Conservation (phyloP, 768 basidiomycete species). For the Macrolepiota albuminosa region DNA sequence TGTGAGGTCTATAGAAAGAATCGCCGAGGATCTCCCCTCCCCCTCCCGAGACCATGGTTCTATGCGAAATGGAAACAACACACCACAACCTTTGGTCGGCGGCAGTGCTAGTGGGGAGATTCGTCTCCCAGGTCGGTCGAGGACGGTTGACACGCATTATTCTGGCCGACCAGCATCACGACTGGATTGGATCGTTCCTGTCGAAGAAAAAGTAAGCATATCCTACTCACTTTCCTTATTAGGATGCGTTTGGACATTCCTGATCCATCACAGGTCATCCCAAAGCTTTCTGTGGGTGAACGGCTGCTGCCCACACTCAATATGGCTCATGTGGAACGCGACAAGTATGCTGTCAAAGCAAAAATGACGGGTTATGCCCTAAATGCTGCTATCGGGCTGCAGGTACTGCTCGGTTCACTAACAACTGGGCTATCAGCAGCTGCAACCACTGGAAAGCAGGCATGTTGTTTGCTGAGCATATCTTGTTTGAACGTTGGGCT, state of each 20-base stretch:
- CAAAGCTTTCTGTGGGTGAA: constrained; percentile 39
- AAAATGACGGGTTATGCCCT: constrained; percentile 30
- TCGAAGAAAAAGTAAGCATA: constrained; percentile 6
- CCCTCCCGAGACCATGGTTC: not conserved
- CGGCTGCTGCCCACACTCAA: constrained; percentile 52
- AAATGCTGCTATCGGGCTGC: constrained; percentile 54
- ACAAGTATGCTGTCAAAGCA: constrained; percentile 45
- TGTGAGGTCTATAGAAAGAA: constrained; percentile 7
- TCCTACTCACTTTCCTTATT: not conserved
- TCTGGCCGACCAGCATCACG: constrained; percentile 21
- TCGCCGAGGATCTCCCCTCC: constrained; percentile 1
- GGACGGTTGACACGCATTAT: constrained; percentile 12
- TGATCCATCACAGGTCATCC: constrained; percentile 7
- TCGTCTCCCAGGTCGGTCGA: constrained; percentile 8
- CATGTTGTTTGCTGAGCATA: constrained; percentile 18
- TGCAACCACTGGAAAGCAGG: constrained; percentile 33
- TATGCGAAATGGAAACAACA: constrained; percentile 8
- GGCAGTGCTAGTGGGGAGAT: constrained; percentile 3
- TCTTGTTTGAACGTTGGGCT: not conserved
- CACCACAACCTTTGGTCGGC: constrained; percentile 14
- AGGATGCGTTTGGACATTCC: not conserved
- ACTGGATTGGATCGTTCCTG: constrained; percentile 37
- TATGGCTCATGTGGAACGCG: constrained; percentile 39
- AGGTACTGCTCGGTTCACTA: constrained; percentile 61
- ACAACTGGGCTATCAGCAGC: constrained; percentile 62